Conservation (phyloP, 768 basidiomycete genomes). For the Filobasidium floriforme region DNA sequence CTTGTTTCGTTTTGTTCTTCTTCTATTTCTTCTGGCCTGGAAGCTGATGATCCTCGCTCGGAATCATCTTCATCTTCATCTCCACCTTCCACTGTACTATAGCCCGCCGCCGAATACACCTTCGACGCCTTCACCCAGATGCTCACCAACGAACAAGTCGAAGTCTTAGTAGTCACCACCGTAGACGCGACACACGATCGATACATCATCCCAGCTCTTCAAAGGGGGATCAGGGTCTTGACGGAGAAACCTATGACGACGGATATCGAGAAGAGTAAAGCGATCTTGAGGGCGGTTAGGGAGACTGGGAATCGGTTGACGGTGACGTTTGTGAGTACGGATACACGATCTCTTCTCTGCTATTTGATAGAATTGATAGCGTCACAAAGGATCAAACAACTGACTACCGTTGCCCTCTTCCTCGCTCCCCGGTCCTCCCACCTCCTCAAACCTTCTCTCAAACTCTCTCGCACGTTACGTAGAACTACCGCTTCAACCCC, state of each 20-base stretch:
- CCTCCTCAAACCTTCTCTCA: not conserved
- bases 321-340: conserved; percentile 47
- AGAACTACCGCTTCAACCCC: conserved; percentile 29
- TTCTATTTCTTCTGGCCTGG: no score
- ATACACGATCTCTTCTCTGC: not conserved
- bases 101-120: conserved; percentile 46
- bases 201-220: conserved; percentile 49
- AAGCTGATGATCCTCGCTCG: no score
- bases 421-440: conserved; percentile 1
- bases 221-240: conserved; percentile 45
- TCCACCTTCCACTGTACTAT: no score
- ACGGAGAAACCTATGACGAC: conserved; percentile 58
- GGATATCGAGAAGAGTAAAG: conserved; percentile 50
- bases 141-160: conserved; percentile 50
- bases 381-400: no score
- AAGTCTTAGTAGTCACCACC: conserved; percentile 52
- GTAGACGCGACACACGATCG: conserved; percentile 51
- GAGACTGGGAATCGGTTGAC: conserved; percentile 48
- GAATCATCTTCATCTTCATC: no score
- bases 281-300: conserved; percentile 50
- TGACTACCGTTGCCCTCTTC: no score
- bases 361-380: not conserved
- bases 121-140: conserved; percentile 50
- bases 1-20: not conserved
- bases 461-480: not conserved